Evolutionary conservation across 768 basidiomycete species (phyloP), one percentile per base, ranked within the genome.

Genomic region (Psilocybe sp.): DNA sequence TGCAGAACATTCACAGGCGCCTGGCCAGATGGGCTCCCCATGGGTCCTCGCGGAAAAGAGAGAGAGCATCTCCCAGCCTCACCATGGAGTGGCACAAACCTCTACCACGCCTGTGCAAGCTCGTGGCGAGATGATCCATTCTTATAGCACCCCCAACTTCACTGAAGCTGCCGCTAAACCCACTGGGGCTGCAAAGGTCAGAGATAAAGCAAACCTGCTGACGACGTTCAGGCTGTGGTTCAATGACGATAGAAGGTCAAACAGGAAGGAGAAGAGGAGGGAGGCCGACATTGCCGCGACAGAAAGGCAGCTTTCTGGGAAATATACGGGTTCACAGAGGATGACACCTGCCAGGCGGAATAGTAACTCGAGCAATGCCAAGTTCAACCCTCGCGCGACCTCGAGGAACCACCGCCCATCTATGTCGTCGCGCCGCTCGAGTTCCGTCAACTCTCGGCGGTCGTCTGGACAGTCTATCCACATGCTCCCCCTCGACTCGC

Each of bases 201-300:
- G 85, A 18, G 85, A 88, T 63, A 77, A 88, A 33, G 89, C 90
- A 7, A 92, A 88, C 62, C 64, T 98, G 23, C 71, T 98, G 43
- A 84, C 87, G 2, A 81, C 92, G 5, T 92, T 98, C 69, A 80
- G 91, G 40, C 76, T 86, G 53, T 93, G 95, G 91, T 96, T 98
- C 69, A 82, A 92, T 52, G 93, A 97, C 53, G 94, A 94, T 55
- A 77, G 79, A 56, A 93, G 91, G 63, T 85, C 92, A 4, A 96
- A 95, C 70, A 79, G 89, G 45, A 89, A 89, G 66, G 84, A 81
- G 38, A 44, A 56, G 15, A 55, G 66, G 3, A 50, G 64, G 11
- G 43, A 65, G 41, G 51, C 62, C 12, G 59, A 59, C 34, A 60
- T 59, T 54, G 34, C 62, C 44, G 43, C 58, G 52, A 55, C 50